Evolutionary conservation across 2,329 filamentous ascomycete genomes (phyloP), one percentile per base, ranked within the genome.

Genomic region (Colletotrichum orchidophilum): DNA sequence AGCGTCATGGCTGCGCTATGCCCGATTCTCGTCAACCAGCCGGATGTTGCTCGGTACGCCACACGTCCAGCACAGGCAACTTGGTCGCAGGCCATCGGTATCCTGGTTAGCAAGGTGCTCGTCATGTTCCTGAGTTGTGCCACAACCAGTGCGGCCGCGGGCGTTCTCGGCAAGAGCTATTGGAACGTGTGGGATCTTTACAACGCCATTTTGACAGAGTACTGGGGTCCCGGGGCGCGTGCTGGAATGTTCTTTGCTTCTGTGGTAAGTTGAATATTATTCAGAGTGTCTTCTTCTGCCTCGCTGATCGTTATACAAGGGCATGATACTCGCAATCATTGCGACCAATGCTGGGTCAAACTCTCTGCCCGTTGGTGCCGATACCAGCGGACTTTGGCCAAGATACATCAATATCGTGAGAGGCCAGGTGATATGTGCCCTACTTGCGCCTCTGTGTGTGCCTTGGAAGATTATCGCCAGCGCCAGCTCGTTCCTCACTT

Each of bases 111-210:
- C 66, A 81, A 82, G 42, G 74, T 81, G 8, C 73, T 83, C 12
- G 80, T 83, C 49, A 83, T 84, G 72, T 79, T 83, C 52, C 75
- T 85, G 8, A 82, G 82, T 15, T 77, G 81, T 21, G 78, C 77
- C 5, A 82, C 81, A 0, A 84, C 82, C 12, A 80, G 80, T 1
- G 81, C 82, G 21, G 76, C 79, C 2, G 73, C 75, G 1, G 77
- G 75, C 4, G 78, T 79, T 42, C 62, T 76, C 7, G 82, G 82
- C 4, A 77, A 79, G 6, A 78, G 79, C 3, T 82, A 83, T 73
- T 85, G 83, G 83, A 84, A 85, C 63, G 75, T 82, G 1, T 84
- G 83, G 82, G 83, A 84, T 73, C 78, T 85, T n/a, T 81, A 81
- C 63, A 75, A 75, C 33, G 75, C 77, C 1, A 81, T 85, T 8